Conservation (phyloP, 2,329 filamentous ascomycete genomes). For the Diaporthe nobilis region DNA sequence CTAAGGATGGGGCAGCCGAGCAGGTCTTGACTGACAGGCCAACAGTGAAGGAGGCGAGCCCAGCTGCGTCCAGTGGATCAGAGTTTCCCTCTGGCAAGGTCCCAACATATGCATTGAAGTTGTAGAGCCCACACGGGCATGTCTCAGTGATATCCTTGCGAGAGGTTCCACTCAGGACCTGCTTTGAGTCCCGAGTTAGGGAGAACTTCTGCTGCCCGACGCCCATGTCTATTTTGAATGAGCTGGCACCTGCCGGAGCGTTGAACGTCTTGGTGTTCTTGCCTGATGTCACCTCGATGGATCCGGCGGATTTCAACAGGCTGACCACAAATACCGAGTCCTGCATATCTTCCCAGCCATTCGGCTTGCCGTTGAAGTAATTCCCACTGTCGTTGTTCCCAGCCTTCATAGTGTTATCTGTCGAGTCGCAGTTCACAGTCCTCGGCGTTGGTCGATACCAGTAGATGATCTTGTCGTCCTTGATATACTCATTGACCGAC, state of each 20-base stretch:
- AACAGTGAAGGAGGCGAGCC: constrained; percentile 48
- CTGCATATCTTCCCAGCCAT: constrained; percentile 63
- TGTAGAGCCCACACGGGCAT: constrained; percentile 68
- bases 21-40: constrained; percentile 51
- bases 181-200: constrained; percentile 57
- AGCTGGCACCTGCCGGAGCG: constrained; percentile 61
- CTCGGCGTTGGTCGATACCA: constrained; percentile 68
- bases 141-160: constrained; percentile 62
- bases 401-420: constrained; percentile 63
- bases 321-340: constrained; percentile 68
- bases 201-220: constrained; percentile 63
- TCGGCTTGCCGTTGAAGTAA: constrained; percentile 65
- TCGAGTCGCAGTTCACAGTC: constrained; percentile 62
- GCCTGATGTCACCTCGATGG: constrained; percentile 61
- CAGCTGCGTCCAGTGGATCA: constrained; percentile 54
- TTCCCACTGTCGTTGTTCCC: constrained; percentile 63
- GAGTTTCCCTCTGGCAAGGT: constrained; percentile 57
- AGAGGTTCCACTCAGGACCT: constrained; percentile 61
- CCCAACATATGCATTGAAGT: constrained; percentile 71
- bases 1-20: constrained; percentile 42
- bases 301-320: constrained; percentile 61
- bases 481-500: constrained; percentile 54
- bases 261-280: constrained; percentile 57
- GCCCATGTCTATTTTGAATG: constrained; percentile 61
- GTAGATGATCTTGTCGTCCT: constrained; percentile 65